Conservation (phyloP, 140 eudicot species). For the Anethum foeniculum region DNA sequence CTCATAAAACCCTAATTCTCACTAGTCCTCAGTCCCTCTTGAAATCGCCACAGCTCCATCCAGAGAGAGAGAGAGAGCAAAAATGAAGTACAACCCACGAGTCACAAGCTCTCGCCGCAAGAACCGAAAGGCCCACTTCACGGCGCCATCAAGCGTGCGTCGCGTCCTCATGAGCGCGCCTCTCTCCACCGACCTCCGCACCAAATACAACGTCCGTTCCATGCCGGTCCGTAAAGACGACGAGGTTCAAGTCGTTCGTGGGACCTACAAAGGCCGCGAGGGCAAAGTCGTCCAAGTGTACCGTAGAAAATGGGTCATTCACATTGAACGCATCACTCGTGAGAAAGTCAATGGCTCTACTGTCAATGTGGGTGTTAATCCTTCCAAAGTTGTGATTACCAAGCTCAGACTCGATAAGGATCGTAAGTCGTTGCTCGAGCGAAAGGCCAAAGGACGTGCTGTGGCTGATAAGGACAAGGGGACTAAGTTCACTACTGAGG, state of each 20-base stretch:
- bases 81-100: conserved; percentile 52
- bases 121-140: conserved; percentile 53
- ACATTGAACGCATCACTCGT: conserved; percentile 7
- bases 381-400: neutral
- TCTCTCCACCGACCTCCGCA: conserved; percentile 36
- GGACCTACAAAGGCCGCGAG: conserved; percentile 51
- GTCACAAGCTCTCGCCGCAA: conserved; percentile 46
- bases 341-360: conserved; percentile 14
- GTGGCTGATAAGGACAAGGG: conserved; percentile 4
- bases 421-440: neutral
- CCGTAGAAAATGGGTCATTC: conserved; percentile 46
- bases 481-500: conserved; percentile 7
- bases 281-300: conserved; percentile 52
- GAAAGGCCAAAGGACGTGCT: conserved; percentile 11
- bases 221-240: conserved; percentile 58
- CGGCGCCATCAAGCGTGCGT: conserved; percentile 53
- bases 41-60: neutral
- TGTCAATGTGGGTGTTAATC: conserved; percentile 4
- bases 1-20: neutral
- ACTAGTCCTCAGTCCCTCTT: neutral
- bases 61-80: neutral
- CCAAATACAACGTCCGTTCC: conserved; percentile 46
- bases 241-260: conserved; percentile 50
- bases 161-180: conserved; percentile 48
- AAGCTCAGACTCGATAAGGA: conserved; percentile 14